Base-by-base conservation (phyloP, 164 flowering plant species). In the Macadamia tetraphylla region DNA sequence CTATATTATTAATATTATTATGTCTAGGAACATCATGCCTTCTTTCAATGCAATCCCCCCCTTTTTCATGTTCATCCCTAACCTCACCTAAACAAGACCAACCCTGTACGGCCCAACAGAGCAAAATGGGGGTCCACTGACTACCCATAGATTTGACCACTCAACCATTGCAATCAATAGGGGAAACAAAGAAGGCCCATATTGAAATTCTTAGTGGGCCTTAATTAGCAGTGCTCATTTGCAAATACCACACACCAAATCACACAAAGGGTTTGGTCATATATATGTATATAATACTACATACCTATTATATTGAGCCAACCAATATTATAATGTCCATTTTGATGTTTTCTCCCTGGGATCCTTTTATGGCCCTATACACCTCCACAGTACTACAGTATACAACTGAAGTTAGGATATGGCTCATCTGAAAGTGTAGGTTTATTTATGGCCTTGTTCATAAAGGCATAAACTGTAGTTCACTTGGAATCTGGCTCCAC, bases 41-140 rank as follows among this genome's bases (percentile, higher is more conserved):
- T 35, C 40, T 23, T 5, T 53, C 13, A 17, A 53, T 53, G 57
- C 18, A 14, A 3, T 46, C 9, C 51, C 51, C 48, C 48, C 9
- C 48, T 23, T 23, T 23, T 43, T 43, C 48, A 43, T 43, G 48
- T 9, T 43, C 48, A 23, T 11, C 9, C 51, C 1, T 46, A 46
- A 46, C 51, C 17, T 10, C 70, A 67, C 42, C 43, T 29, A 1
- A 18, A 43, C 30, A 2, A 70, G 73, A 75, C 71, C 73, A 67
- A 9, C 51, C 70, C 58, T 63, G 74, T 68, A 46, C 67, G 68
- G 70, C 68, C 77, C 77, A 74, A 75, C 78, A 73, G n/a, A 65
- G 40, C 40, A 63, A 74, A 78, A 74, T 67, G 78, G n/a, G 79
- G 74, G 75, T 76, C 81, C 79, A 71, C 78, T 77, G 66, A 58